Conservation (phyloP, 2,329 filamentous ascomycete species). For the Raffaelea deltoideospora region DNA sequence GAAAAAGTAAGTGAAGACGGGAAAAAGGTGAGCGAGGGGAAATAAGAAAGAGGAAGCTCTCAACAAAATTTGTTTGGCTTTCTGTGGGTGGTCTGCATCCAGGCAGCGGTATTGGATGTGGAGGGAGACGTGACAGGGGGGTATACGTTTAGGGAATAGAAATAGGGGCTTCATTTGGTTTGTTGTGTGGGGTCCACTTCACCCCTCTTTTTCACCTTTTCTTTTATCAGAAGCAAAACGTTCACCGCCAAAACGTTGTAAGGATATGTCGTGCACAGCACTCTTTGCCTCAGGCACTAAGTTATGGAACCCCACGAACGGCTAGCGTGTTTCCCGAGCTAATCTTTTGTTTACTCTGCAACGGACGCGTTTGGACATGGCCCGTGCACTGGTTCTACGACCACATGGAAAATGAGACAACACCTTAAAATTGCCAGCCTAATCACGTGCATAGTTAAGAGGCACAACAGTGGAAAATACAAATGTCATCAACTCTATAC, state of each 20-base stretch:
- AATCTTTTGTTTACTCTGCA: conserved; percentile 4
- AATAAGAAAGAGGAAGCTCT: conserved; percentile 4
- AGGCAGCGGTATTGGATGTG: background rate
- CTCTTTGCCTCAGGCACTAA: conserved; percentile 8
- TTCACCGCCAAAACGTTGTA: too few species aligned
- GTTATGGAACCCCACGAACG: background rate
- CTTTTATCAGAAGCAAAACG: background rate
- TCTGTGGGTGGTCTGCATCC: background rate
- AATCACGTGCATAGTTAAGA: too few species aligned
- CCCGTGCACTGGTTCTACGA: too few species aligned
- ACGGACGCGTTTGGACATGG: too few species aligned
- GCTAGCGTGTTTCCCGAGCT: conserved; percentile 7
- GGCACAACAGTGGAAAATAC: too few species aligned
- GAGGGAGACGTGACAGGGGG: background rate
- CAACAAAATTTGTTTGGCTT: background rate
- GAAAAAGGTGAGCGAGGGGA: conserved; percentile 3
- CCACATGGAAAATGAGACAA: too few species aligned
- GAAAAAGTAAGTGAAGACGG: background rate
- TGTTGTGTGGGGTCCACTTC: background rate
- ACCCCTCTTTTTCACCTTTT: conserved; percentile 3
- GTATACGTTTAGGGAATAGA: background rate
- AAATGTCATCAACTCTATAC: too few species aligned
- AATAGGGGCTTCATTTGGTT: conserved; percentile 1
- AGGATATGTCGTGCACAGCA: background rate
- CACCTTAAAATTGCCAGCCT: too few species aligned